A percentile compares a stretch with the other conserved stretches of the same genome.
These are phyloP conservation scores for Xerocomus amazonicus DNA, from an alignment of 1,284 basidiomycete genomes.

Conservation along the genomic window DNA sequence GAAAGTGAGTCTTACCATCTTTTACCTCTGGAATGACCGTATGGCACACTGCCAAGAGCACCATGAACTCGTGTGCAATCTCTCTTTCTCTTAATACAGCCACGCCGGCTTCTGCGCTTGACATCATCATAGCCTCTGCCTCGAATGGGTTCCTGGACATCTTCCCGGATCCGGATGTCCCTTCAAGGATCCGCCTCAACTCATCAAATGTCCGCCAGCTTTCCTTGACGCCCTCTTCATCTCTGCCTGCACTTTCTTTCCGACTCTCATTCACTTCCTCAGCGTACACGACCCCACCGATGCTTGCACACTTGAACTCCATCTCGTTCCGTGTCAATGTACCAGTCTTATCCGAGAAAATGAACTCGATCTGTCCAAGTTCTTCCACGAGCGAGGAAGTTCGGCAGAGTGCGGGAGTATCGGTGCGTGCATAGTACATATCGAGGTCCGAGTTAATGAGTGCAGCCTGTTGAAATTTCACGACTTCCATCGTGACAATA, in stretches of 20 bases:
- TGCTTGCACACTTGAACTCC: slow-evolving; percentile 92
- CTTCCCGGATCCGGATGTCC: slow-evolving; percentile 7
- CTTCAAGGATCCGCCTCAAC: slow-evolving; percentile 55
- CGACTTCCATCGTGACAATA: slow-evolving; percentile 99
- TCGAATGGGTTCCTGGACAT: slow-evolving; percentile 25
- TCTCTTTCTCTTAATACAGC: slow-evolving; percentile 42
- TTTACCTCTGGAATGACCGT: slow-evolving; percentile 97
- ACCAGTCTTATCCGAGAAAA: slow-evolving; percentile 98
- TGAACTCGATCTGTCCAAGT: slow-evolving; percentile 97
- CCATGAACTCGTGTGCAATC: slow-evolving; percentile 82
- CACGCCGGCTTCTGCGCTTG: not conserved
- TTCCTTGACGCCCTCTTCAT: slow-evolving; percentile 44
- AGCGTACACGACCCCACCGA: slow-evolving; percentile 87
- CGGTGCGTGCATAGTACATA: slow-evolving; percentile 93
- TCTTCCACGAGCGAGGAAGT: slow-evolving; percentile 98
- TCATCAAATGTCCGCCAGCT: slow-evolving; percentile 77
- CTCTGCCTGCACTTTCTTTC: slow-evolving; percentile 66
- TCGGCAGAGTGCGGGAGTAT: slow-evolving; percentile 94
- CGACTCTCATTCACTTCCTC: slow-evolving; percentile 72
- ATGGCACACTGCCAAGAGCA: slow-evolving; percentile 92
- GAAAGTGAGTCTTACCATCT: slow-evolving; percentile 83
- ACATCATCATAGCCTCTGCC: not conserved
- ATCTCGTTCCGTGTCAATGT: slow-evolving; percentile 97
- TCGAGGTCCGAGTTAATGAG: slow-evolving; percentile 97
- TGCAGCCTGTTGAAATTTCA: slow-evolving; percentile 96